Evolutionary conservation across 768 basidiomycete genomes (phyloP).

Genomic region (Thelephora aurantiotincta): DNA sequence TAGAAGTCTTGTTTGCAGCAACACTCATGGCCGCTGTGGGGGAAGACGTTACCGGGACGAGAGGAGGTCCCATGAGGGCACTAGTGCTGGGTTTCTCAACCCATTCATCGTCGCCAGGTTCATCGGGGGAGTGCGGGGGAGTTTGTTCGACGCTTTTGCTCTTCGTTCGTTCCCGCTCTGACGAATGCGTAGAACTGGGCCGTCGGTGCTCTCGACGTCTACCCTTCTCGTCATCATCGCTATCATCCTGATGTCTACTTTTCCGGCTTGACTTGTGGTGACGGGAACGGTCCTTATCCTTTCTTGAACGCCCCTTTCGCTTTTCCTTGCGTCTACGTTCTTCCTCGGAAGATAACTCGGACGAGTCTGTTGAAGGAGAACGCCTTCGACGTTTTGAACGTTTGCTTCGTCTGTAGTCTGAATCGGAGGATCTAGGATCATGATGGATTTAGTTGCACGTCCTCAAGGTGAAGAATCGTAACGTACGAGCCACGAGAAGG

Average conservation of each 20-base stretch:
- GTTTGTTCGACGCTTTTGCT: constrained; percentile 13
- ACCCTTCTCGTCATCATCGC: constrained; percentile 14
- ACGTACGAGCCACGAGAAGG: constrained; percentile 45
- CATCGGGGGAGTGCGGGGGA: constrained; percentile 8
- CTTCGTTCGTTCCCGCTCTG: constrained; percentile 13
- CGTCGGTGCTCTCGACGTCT: background rate
- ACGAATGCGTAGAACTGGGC: background rate
- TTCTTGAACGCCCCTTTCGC: constrained; percentile 17
- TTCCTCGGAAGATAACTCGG: constrained; percentile 36
- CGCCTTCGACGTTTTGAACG: constrained; percentile 44
- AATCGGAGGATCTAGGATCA: constrained; percentile 38
- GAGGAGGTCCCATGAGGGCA: constrained; percentile 12
- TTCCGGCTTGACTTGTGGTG: constrained; percentile 13
- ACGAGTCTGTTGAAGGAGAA: constrained; percentile 27
- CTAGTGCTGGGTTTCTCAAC: constrained; percentile 37
- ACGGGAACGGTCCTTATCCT: constrained; percentile 15
- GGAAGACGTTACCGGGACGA: constrained; percentile 7
- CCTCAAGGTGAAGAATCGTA: background rate
- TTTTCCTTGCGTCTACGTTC: constrained; percentile 26
- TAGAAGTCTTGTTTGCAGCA: constrained; percentile 9
- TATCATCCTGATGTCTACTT: constrained; percentile 9
- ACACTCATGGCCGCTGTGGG: constrained; percentile 1
- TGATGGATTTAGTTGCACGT: background rate
- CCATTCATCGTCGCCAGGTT: constrained; percentile 43
- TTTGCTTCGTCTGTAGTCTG: constrained; percentile 35